Evolutionary conservation across 495 filamentous ascomycete genomes (phyloP).

Genomic region (Hypoxylon trugodes): DNA sequence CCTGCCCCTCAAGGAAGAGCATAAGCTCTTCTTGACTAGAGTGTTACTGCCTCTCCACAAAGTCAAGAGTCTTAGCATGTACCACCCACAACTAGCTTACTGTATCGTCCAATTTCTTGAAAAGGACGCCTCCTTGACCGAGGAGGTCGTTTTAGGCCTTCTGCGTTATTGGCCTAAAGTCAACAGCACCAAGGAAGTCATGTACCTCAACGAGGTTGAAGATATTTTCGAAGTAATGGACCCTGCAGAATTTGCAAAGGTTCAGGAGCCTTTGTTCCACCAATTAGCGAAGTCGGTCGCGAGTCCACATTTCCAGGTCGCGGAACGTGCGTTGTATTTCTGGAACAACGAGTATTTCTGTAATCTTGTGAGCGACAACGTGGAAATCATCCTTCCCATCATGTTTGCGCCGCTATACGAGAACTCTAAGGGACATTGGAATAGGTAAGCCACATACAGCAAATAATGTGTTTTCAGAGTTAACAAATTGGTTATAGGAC

Average conservation of each 20-base stretch:
- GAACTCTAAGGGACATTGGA: conserved; percentile 99
- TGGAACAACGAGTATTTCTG: conserved; percentile 99
- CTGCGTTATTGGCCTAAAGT: conserved; percentile 98
- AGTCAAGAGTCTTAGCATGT: conserved; percentile 99
- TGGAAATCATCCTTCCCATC: conserved; percentile 96
- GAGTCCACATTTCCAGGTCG: conserved; percentile 98
- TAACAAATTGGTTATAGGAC: conserved; percentile 65
- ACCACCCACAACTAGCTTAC: conserved; percentile 97
- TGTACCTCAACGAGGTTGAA: conserved; percentile 99
- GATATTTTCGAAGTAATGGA: conserved; percentile 99
- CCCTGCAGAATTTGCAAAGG: conserved; percentile 96
- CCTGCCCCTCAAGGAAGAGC: conserved; percentile 95
- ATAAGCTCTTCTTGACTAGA: conserved; percentile 96
- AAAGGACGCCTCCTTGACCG: conserved; percentile 95
- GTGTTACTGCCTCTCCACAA: conserved; percentile 96
- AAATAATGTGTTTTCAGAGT: background rate
- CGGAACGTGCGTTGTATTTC: conserved; percentile 97
- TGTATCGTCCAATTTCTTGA: conserved; percentile 99
- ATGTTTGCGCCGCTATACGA: conserved; percentile 99
- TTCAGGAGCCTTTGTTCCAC: conserved; percentile 96
- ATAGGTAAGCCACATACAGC: conserved; percentile 69
- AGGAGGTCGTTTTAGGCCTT: conserved; percentile 96
- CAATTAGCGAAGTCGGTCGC: conserved; percentile 98
- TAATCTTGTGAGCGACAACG: conserved; percentile 98
- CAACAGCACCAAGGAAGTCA: conserved; percentile 99